phyloP scores from a whole-genome alignment of 257 asterid species.

The Fraxinus pennsylvanica region DNA sequence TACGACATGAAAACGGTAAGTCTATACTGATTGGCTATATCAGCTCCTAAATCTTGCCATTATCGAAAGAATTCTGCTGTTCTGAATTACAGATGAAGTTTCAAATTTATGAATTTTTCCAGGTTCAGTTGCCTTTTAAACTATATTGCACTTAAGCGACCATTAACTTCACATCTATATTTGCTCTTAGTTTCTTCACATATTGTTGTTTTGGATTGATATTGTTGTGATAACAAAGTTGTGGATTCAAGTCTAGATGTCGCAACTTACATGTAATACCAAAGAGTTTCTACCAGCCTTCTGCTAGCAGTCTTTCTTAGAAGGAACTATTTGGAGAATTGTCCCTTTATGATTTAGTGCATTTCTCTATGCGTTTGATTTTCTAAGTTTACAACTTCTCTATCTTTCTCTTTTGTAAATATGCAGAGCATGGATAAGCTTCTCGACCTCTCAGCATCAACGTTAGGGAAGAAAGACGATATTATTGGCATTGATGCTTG shows the following conservation, averaged over 20 bases:
- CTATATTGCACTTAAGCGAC: neutral
- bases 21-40: slow-evolving; percentile 11
- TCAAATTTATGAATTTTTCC: slow-evolving; percentile 14
- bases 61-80: neutral
- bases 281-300: neutral
- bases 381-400: slow-evolving; percentile 13
- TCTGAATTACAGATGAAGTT: slow-evolving; percentile 16
- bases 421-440: slow-evolving; percentile 83
- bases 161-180: neutral
- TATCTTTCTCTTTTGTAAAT: slow-evolving; percentile 23
- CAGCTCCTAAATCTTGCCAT: slow-evolving; percentile 9
- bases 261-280: slow-evolving; percentile 4
- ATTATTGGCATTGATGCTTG: slow-evolving; percentile 38
- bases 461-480: slow-evolving; percentile 60
- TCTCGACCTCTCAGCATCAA: slow-evolving; percentile 57
- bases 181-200: slow-evolving; percentile 3
- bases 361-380: slow-evolving; percentile 12
- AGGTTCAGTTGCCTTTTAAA: slow-evolving; percentile 13
- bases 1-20: slow-evolving; percentile 65
- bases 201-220: slow-evolving; percentile 17
- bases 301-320: slow-evolving; percentile 21
- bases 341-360: slow-evolving; percentile 16
- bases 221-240: slow-evolving; percentile 16
- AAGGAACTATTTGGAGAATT: slow-evolving; percentile 5
- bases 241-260: slow-evolving; percentile 5